Conservation (phyloP, 345 rosid species). For the Boechera divaricarpa region DNA sequence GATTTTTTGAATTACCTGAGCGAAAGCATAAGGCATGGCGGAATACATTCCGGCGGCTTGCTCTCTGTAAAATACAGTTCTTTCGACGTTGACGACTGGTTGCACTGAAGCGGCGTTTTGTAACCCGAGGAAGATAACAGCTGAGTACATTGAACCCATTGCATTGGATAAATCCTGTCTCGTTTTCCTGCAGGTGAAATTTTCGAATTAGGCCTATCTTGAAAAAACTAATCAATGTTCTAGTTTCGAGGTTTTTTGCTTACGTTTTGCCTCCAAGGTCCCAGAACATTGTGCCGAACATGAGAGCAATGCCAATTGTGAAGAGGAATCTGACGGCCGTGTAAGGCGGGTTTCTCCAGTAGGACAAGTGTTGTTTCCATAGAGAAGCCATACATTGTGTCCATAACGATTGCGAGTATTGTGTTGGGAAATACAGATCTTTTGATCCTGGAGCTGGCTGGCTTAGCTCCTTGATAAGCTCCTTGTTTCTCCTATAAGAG, state of each 20-base stretch:
- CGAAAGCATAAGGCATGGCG: conserved; percentile 72
- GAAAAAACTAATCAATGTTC: no score
- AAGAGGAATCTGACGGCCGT: conserved; percentile 72
- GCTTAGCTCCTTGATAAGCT: conserved; percentile 58
- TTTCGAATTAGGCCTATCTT: background rate
- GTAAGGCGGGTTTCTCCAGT: conserved; percentile 80
- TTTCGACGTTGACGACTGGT: conserved; percentile 72
- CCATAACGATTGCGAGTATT: conserved; percentile 60
- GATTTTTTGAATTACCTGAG: conserved; percentile 42
- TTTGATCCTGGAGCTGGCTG: conserved; percentile 60
- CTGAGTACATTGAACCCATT: conserved; percentile 78
- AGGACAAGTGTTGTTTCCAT: conserved; percentile 77
- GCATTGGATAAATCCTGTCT: conserved; percentile 65
- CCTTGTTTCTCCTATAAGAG: conserved; percentile 68
- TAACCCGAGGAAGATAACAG: conserved; percentile 72
- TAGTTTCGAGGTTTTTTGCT: conserved; percentile 7
- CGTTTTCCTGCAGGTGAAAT: conserved; percentile 25
- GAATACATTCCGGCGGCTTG: conserved; percentile 90
- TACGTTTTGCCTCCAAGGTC: conserved; percentile 70
- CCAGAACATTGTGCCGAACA: conserved; percentile 80
- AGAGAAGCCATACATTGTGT: conserved; percentile 68
- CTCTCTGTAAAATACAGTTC: conserved; percentile 81
- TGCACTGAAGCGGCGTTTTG: conserved; percentile 66
- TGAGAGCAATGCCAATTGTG: conserved; percentile 58
- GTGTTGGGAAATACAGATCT: conserved; percentile 61